A percentile compares a stretch with the other conserved stretches of the same genome.
phyloP scores from a whole-genome alignment of 1,139 yeast genomes.

The Candida smagusa region DNA sequence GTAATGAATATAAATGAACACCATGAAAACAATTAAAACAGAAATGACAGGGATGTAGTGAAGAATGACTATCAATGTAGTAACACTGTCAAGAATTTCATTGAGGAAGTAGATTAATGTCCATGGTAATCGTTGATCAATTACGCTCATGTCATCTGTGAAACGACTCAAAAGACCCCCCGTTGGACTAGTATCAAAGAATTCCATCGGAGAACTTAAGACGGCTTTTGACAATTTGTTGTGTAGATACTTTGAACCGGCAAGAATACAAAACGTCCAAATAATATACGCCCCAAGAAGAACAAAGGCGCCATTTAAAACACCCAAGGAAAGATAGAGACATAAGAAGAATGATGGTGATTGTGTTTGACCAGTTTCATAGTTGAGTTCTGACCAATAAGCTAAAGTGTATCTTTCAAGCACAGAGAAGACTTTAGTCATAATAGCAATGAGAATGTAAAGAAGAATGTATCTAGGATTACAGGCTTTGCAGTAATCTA shows the following conservation, averaged over 20 bases:
- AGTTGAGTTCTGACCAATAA: conserved; percentile 37
- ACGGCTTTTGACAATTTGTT: conserved; percentile 37
- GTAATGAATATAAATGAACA: conserved; percentile 27
- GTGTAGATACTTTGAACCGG: conserved; percentile 35
- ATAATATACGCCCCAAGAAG: conserved; percentile 28
- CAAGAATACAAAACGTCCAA: conserved; percentile 32
- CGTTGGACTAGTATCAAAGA: conserved; percentile 42
- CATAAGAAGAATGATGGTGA: conserved; percentile 23
- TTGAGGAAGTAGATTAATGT: conserved; percentile 19
- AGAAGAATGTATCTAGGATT: conserved; percentile 24
- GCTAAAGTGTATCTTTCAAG: conserved; percentile 32
- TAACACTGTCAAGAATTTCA: conserved; percentile 17
- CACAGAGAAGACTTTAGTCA: conserved; percentile 21
- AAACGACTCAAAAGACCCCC: conserved; percentile 41
- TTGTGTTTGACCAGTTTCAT: conserved; percentile 23
- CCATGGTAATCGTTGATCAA: conserved; percentile 37
- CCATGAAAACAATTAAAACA: conserved; percentile 20
- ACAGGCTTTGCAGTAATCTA: conserved; percentile 36
- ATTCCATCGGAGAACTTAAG: conserved; percentile 41
- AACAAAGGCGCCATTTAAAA: conserved; percentile 24
- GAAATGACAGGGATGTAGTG: conserved; percentile 32
- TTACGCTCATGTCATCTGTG: conserved; percentile 34
- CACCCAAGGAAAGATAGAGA: conserved; percentile 25
- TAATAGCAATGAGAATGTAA: conserved; percentile 22
- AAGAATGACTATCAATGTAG: conserved; percentile 23